Evolutionary conservation across 2,329 filamentous ascomycete species (phyloP), one percentile per base, ranked within the genome.

Genomic region (Claviceps pusilla): DNA sequence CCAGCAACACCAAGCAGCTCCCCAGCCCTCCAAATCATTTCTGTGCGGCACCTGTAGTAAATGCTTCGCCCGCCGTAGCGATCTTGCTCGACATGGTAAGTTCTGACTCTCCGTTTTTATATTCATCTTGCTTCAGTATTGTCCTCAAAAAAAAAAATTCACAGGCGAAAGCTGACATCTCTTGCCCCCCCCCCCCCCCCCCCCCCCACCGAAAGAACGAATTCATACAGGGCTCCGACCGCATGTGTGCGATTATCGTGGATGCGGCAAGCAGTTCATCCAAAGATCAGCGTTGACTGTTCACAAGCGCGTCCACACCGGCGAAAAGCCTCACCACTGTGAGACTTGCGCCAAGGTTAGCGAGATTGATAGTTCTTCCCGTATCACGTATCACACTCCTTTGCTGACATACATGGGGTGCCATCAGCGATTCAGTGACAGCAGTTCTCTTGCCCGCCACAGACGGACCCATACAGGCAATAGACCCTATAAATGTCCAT

Each of bases 271-370:
- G 71, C 87, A 91, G 65, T 98, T 98, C 67, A 98, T 98, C 62
- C 93, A 98, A 69, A 81, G 93, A 55, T 96, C 90, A 33, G 93
- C 93, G 28, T 73, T 98, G 67, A 98, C 93, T 0, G 93, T 98
- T 7, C 93, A 97, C 69, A 84, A 87, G 65, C 86, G 93, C 62
- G 90, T 96, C 24, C 93, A 98, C 69, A 97, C 93, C 2, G 93
- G 93, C 59, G 93, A 97, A 73, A 98, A 98, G 72, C 93, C 93
- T 51, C 93, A 98, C 64, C 91, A 93, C 82, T 98, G 93, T 67
- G 93, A 96, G 71, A 83, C 87, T 58, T 97, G 93, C 68, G 88
- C 89, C 68, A 97, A 97, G 84, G 90, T 95, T 76, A 64, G 78
- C 62, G 7, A 29, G 41, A 59, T 55, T 43, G 14, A 7, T 12